Evolutionary conservation across 768 basidiomycete genomes (phyloP).

Genomic region (Coprinopsis cinerea): DNA sequence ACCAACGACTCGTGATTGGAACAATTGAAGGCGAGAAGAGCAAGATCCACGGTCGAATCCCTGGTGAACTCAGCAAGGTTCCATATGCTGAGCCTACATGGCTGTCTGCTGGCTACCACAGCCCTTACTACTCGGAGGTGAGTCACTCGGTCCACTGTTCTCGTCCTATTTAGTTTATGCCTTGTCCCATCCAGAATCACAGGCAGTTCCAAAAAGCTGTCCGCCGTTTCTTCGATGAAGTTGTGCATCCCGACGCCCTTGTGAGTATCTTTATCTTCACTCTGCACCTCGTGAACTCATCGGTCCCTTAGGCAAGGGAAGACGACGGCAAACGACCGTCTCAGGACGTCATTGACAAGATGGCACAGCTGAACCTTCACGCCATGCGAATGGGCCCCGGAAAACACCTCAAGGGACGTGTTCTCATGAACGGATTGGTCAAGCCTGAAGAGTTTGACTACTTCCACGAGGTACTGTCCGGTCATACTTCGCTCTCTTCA

Average conservation of each 20-base stretch:
- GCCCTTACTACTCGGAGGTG: slow-evolving; percentile 73
- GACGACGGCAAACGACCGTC: slow-evolving; percentile 77
- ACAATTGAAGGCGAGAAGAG: slow-evolving; percentile 62
- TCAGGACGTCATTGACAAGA: slow-evolving; percentile 61
- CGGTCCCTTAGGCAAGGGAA: slow-evolving; percentile 46
- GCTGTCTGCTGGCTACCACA: slow-evolving; percentile 58
- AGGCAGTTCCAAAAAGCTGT: slow-evolving; percentile 52
- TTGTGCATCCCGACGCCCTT: slow-evolving; percentile 45
- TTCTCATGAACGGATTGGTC: slow-evolving; percentile 66
- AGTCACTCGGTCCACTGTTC: too few species aligned
- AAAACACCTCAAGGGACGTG: slow-evolving; percentile 73
- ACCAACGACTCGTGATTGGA: slow-evolving; percentile 71
- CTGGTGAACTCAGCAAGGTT: slow-evolving; percentile 67
- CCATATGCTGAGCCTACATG: slow-evolving; percentile 93
- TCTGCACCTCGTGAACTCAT: slow-evolving; percentile 71
- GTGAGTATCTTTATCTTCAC: slow-evolving; percentile 54
- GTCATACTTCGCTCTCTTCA: neutral
- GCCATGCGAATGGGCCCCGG: slow-evolving; percentile 88
- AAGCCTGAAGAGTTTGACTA: slow-evolving; percentile 77
- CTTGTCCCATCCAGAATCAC: slow-evolving; percentile 41
- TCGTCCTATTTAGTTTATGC: slow-evolving; percentile 18
- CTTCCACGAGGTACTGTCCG: slow-evolving; percentile 64
- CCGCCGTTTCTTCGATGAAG: slow-evolving; percentile 68
- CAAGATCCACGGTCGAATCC: slow-evolving; percentile 46
- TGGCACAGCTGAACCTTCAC: slow-evolving; percentile 36